These are phyloP conservation scores for Neonectria punicea DNA, from an alignment of 2,329 filamentous ascomycete species.

Conservation along the genomic window DNA sequence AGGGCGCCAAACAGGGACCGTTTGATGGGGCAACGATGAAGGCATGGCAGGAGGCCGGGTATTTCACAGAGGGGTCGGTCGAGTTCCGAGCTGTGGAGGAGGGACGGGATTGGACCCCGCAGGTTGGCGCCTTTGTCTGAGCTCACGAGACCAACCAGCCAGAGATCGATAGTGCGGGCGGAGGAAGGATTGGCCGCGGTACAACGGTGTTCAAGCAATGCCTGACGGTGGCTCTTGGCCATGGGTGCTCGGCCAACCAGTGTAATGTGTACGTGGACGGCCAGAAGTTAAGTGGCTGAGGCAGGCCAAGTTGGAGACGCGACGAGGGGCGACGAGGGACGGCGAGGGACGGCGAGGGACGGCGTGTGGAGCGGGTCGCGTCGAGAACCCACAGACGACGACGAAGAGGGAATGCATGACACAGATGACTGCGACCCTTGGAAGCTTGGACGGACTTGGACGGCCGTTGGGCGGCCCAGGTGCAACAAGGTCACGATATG, in stretches of 20 bases:
- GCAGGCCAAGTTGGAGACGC: slow-evolving; percentile 27
- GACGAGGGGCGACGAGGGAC: slow-evolving; percentile 24
- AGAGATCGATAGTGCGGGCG: slow-evolving; percentile 25
- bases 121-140: slow-evolving; percentile 62
- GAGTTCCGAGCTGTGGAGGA: slow-evolving; percentile 75
- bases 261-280: slow-evolving; percentile 29
- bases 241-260: slow-evolving; percentile 36
- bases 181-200: slow-evolving; percentile 26
- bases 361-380: slow-evolving; percentile 35
- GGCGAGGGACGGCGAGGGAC: slow-evolving; percentile 30
- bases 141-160: slow-evolving; percentile 29
- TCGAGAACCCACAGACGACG: slow-evolving; percentile 30
- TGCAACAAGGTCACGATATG: slow-evolving; percentile 33
- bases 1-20: slow-evolving; percentile 81
- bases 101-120: slow-evolving; percentile 63
- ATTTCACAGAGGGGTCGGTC: slow-evolving; percentile 81
- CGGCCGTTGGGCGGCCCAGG: slow-evolving; percentile 23
- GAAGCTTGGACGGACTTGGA: slow-evolving; percentile 19
- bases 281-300: slow-evolving; percentile 26
- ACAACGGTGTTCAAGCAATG: slow-evolving; percentile 29
- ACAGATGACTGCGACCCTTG: slow-evolving; percentile 30
- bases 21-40: slow-evolving; percentile 89
- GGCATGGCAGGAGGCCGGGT: slow-evolving; percentile 90
- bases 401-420: slow-evolving; percentile 34
- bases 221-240: slow-evolving; percentile 18